A percentile compares a stretch with the other conserved stretches of the same genome.
Conservation (phyloP, 495 filamentous ascomycete species). For the Penicillium chermesinum region DNA sequence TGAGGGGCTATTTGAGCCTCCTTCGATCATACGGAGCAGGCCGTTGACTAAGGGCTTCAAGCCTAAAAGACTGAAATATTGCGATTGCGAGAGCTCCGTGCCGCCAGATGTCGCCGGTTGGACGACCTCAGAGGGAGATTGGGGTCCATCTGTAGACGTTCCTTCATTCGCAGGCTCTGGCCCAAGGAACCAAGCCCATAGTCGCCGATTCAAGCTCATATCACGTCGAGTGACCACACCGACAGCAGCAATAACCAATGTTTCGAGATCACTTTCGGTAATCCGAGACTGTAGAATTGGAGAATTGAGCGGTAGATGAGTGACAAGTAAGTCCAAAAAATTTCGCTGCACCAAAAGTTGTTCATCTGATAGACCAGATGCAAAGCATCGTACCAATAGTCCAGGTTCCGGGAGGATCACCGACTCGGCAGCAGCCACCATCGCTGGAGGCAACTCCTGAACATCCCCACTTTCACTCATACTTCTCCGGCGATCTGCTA, state of each 20-base stretch:
- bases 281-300: conserved; percentile 70
- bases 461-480: conserved; percentile 19
- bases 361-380: conserved; percentile 80
- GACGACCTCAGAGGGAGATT: conserved; percentile 42
- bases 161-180: conserved; percentile 57
- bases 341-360: conserved; percentile 90
- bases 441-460: conserved; percentile 20
- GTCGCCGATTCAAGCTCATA: conserved; percentile 89
- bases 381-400: conserved; percentile 82
- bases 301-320: conserved; percentile 84
- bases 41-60: conserved; percentile 65
- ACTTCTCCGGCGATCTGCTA: conserved; percentile 32
- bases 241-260: conserved; percentile 72
- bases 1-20: conserved; percentile 46
- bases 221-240: conserved; percentile 83
- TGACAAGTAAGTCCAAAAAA: conserved; percentile 88
- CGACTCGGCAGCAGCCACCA: conserved; percentile 53
- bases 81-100: conserved; percentile 44
- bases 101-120: conserved; percentile 36
- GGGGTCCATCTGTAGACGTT: conserved; percentile 42
- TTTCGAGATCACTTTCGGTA: conserved; percentile 67
- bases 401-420: conserved; percentile 92
- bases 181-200: conserved; percentile 97
- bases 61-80: conserved; percentile 79
- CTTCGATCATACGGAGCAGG: conserved; percentile 70